These are phyloP conservation scores for Exophiala lecanii-corni DNA, from an alignment of 2,329 filamentous ascomycete species.

Conservation along the genomic window DNA sequence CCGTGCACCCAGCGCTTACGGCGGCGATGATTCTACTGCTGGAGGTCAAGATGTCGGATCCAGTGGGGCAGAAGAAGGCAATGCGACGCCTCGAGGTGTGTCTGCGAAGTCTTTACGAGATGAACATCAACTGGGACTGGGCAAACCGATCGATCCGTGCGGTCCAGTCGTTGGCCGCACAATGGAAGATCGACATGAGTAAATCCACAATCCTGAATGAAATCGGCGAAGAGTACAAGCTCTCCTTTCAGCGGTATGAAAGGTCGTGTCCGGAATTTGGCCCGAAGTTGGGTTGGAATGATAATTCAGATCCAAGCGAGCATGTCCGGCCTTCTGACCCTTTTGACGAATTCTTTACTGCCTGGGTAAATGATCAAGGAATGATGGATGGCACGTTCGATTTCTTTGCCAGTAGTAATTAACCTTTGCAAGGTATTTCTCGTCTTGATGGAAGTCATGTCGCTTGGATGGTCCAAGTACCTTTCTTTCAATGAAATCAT, in stretches of 20 bases:
- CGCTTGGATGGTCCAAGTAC: no score
- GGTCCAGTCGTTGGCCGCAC: not conserved
- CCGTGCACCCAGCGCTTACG: conserved; percentile 6
- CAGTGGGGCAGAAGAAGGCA: not conserved
- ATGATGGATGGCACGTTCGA: conserved; percentile 43
- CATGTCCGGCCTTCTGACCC: not conserved
- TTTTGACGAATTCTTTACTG: conserved; percentile 6
- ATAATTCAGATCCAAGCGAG: not conserved
- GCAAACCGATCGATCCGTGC: conserved; percentile 1
- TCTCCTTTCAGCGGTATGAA: not conserved
- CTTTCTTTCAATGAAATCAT: no score
- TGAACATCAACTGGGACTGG: conserved; percentile 7
- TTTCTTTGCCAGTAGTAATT: conserved; percentile 20
- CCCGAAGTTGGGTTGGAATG: not conserved
- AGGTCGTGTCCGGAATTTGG: not conserved
- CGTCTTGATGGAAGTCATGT: no score
- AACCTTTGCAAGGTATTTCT: no score
- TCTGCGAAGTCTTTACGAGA: conserved; percentile 4
- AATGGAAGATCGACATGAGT: conserved; percentile 1
- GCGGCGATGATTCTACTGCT: conserved; percentile 5
- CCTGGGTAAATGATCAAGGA: conserved; percentile 23
- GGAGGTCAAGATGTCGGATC: not conserved
- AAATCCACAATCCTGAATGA: not conserved
- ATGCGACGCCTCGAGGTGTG: conserved; percentile 2
- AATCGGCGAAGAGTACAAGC: not conserved